phyloP scores from a whole-genome alignment of 805 yeast species.

The Ogataea henricii region DNA sequence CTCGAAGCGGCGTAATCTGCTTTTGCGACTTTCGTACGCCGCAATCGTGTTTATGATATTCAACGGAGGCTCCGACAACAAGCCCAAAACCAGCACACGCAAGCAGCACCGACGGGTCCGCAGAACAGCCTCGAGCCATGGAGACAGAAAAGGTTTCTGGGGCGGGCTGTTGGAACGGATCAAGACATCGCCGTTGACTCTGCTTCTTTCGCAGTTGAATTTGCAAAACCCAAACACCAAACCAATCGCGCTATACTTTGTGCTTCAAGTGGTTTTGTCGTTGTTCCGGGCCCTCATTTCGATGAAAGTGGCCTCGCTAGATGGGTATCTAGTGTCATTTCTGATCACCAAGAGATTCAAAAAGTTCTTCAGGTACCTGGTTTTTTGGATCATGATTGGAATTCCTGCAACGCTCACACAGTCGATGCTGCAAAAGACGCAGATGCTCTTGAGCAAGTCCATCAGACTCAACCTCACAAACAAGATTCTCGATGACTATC shows the following conservation, averaged over 20 bases:
- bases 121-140: slow-evolving; percentile 4
- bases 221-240: slow-evolving; percentile 13
- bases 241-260: slow-evolving; percentile 33
- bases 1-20: slow-evolving; percentile 22
- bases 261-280: slow-evolving; percentile 58
- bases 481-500: slow-evolving; percentile 65
- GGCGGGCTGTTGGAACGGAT: slow-evolving; percentile 5
- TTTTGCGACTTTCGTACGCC: slow-evolving; percentile 26
- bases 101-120: background rate
- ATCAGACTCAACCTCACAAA: slow-evolving; percentile 67
- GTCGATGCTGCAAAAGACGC: slow-evolving; percentile 64
- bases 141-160: background rate
- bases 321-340: slow-evolving; percentile 82
- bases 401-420: slow-evolving; percentile 83
- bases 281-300: slow-evolving; percentile 72
- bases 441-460: slow-evolving; percentile 54
- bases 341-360: slow-evolving; percentile 70
- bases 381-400: slow-evolving; percentile 82
- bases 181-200: slow-evolving; percentile 22
- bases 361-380: slow-evolving; percentile 60
- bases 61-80: slow-evolving; percentile 26
- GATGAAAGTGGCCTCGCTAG: slow-evolving; percentile 80
- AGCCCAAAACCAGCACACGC: background rate
- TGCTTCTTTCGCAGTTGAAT: slow-evolving; percentile 20
- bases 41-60: slow-evolving; percentile 29